Evolutionary conservation across 2,329 filamentous ascomycete genomes (phyloP), one percentile per base, ranked within the genome.

Genomic region (Ceratocystis destructans): DNA sequence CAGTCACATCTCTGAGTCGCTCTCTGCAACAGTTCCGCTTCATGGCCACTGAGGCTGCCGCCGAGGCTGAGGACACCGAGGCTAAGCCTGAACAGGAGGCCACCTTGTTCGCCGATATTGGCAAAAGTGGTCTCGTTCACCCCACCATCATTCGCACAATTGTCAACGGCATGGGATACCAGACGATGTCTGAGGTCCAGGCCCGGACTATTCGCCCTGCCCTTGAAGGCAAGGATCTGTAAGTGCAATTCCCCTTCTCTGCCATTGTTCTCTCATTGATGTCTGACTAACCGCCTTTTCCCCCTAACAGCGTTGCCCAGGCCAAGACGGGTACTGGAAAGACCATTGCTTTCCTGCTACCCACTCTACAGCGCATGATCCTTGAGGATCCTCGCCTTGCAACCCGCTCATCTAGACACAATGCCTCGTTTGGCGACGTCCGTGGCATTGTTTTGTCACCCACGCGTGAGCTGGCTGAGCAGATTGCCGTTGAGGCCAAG

Each of bases 241-340:
- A 82, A 78, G 88, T 77, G 66, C 15, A 12, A 8, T 20, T 15
- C 12, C n/a, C n/a, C 12, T 20, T n/a, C 50, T 45, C 46, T 65
- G 41, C 69, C 69, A 72, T 73, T 74, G 64, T 45, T 57, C 69
- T 63, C 62, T 65, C 55, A 48, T 55, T 68, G 6, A 17, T 20
- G 3, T 37, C 2, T 48, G 15, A 22, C 61, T 53, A 67, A 62
- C 50, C 5, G 7, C 25, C 22, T 46, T 28, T 20, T 65, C 12
- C 22, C 37, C 48, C 22, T 7, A 22, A 41, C 72, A 90, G 88
- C 71, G 82, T 97, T 70, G 94, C 93, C 61, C 94, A 97, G 78
- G 94, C 94, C 68, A 96, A 90, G 77, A 99, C 94, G 7, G 94
- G 94, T 74, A 97, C 94, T 3, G 94, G 94, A 74, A 99, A 99